phyloP scores from a whole-genome alignment of 2,329 filamentous ascomycete genomes.

The Cladosporium velox region DNA sequence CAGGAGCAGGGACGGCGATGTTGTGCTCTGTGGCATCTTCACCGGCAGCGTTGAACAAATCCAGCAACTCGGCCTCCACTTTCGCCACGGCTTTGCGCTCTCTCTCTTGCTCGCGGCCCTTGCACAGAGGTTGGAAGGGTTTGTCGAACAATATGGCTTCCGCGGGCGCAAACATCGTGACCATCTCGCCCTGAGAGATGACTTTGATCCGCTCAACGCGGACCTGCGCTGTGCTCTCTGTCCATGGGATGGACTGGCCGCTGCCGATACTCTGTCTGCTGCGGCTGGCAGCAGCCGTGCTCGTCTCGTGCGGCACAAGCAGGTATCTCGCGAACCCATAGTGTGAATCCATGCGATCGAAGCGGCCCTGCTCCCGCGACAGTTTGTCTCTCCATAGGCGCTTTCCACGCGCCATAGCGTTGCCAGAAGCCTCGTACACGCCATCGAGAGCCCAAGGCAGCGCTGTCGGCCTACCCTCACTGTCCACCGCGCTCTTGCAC shows the following conservation, averaged over 20 bases:
- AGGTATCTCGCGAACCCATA: conserved; percentile 23
- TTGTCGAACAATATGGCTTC: conserved; percentile 5
- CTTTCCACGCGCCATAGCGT: conserved; percentile 21
- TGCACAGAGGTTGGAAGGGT: conserved; percentile 7
- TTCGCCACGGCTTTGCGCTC: background rate
- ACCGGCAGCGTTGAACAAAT: background rate
- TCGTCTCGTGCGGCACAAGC: background rate
- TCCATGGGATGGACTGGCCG: background rate
- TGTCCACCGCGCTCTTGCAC: background rate
- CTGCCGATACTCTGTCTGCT: background rate
- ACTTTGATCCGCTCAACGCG: conserved; percentile 24
- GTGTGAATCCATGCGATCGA: conserved; percentile 19
- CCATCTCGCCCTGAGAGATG: conserved; percentile 14
- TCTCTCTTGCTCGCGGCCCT: background rate
- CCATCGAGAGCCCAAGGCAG: conserved; percentile 20
- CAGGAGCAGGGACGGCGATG: background rate
- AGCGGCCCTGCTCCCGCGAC: background rate
- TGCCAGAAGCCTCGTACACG: conserved; percentile 17
- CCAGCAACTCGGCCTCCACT: background rate
- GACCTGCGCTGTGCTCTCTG: conserved; percentile 12
- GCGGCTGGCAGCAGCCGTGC: background rate
- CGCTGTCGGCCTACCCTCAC: background rate
- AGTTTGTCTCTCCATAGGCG: conserved; percentile 20
- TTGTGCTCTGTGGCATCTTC: background rate
- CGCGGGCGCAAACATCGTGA: conserved; percentile 19